Base-by-base conservation (phyloP, 306 rosid species). In the Canavalia gladiata region DNA sequence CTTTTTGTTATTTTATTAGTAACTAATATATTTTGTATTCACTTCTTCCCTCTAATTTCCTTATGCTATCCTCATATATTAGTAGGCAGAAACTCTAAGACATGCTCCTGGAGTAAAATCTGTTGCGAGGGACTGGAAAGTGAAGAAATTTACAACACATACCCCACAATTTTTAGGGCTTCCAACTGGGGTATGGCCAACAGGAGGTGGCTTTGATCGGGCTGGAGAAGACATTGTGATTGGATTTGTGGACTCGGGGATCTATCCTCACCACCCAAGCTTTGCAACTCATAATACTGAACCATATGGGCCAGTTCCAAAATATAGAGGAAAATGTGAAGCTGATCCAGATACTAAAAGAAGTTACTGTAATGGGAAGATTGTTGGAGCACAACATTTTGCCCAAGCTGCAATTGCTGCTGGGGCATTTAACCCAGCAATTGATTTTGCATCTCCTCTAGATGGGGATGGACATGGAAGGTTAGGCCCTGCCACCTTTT, bases 401-500 rank as follows among this genome's bases (percentile, higher is more conserved):
- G 97, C 99, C 39, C 90, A 90, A 66, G 98, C 99, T 84, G 99
- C 99, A 67, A 96, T 82, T 85, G 99, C 99, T 65, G 94, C 97
- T 58, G 98, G 98, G 82, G 88, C 90, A 68, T 96, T 96, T 80
- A 91, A 96, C 80, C 99, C 99, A 74, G 78, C 91, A n/a, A 67
- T 94, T 82, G 97, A 96, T 82, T 93, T 92, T 74, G 97, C 94
- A 7, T 96, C 99, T 78, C 99, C 99, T 54, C 77, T 96, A 75
- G 99, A 96, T 80, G 99, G 99, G 12, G 99, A 96, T 56, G 99
- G 99, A 35, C 99, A 96, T 84, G 99, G 99, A 87, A 92, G 99
- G 99, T 96, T 79, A 74, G 92, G 83, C 35, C 72, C 43, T 9
- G 42, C 66, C 33, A 60, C 66, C 63, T 82, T 80, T 77, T 74